Evolutionary conservation across 139 green algal genomes (phyloP), one percentile per base, ranked within the genome.

Genomic region (Marvania coccoides): DNA sequence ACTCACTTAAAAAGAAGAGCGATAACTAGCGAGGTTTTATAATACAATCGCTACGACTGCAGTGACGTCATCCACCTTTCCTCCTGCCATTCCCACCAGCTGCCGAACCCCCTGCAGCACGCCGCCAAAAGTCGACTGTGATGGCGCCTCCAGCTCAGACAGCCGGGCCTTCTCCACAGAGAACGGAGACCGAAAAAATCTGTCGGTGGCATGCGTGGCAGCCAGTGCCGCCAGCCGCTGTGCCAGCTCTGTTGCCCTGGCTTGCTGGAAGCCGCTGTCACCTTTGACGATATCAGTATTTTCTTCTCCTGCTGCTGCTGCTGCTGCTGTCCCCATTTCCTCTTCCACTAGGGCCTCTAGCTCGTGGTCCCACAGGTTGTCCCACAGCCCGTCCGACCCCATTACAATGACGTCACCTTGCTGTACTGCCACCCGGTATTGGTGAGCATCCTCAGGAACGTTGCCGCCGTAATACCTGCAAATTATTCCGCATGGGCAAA

Each of bases 361-460:
- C 67, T 97, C 85, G 1, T 89, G 66, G 54, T 94, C 81, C 81
- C 87, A 98, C 30, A 99, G 46, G 76, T 99, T 99, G 81, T 99
- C 95, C 58, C 94, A 97, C 55, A 99, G 72, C 7, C 95, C 95
- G 67, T 99, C 94, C 0, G 82, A 89, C 61, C 81, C 94, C 36
- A 94, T 56, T 0, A 97, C 69, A 30, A 98, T 51, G 6, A 95
- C 47, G 73, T 97, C 92, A 10, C 67, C 60, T 24, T 39, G 5
- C 28, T 47, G 24, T 6, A 70, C 36, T 42, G 58, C 53, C 37
- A 94, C 15, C 30, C 77, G 47, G 35, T 85, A 92, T n/a, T 79
- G 10, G 28, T 86, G 68, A 19, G 82, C 81, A 55, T 86, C 63
- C 46, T 79, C 67, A 4, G 77, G 59, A 6, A 38, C 38, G 65